Percentiles rank a stretch among this genome's conserved stretches.
These are phyloP conservation scores for Gentiana straminea DNA, from an alignment of 257 asterid genomes.

Conservation along the genomic window DNA sequence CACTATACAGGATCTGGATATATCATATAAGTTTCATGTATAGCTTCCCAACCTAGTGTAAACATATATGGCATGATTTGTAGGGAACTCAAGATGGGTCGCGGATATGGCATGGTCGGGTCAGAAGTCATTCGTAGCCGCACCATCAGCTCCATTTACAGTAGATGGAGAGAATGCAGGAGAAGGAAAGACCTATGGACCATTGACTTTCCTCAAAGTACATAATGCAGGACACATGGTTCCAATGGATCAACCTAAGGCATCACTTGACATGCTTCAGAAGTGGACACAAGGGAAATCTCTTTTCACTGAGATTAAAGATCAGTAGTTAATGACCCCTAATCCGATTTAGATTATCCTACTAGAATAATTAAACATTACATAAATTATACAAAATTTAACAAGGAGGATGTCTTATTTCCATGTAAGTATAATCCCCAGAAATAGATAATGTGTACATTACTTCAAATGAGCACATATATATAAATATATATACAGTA, in stretches of 20 bases:
- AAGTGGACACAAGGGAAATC: conserved; percentile 47
- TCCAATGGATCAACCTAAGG: conserved; percentile 78
- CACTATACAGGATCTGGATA: neutral
- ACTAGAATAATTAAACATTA: too few species aligned
- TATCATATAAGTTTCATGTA: too few species aligned
- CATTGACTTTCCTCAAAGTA: conserved; percentile 49
- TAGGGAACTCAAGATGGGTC: conserved; percentile 74
- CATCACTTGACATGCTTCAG: conserved; percentile 46
- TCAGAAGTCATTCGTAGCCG: conserved; percentile 35
- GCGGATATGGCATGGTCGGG: conserved; percentile 70
- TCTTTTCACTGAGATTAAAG: too few species aligned
- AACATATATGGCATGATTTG: neutral
- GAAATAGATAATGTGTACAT: too few species aligned
- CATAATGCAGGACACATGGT: conserved; percentile 65
- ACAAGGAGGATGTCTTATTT: too few species aligned
- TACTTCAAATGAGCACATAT: too few species aligned
- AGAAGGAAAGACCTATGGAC: conserved; percentile 35
- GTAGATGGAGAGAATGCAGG: conserved; percentile 59
- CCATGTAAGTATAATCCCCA: neutral
- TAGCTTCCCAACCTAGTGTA: too few species aligned
- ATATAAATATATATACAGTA: too few species aligned
- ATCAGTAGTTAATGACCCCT: too few species aligned
- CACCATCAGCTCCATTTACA: conserved; percentile 27
- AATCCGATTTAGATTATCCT: too few species aligned
- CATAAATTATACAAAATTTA: too few species aligned